phyloP scores from a whole-genome alignment of 75 land plant genomes.

The Adiantum capillusveneris region DNA sequence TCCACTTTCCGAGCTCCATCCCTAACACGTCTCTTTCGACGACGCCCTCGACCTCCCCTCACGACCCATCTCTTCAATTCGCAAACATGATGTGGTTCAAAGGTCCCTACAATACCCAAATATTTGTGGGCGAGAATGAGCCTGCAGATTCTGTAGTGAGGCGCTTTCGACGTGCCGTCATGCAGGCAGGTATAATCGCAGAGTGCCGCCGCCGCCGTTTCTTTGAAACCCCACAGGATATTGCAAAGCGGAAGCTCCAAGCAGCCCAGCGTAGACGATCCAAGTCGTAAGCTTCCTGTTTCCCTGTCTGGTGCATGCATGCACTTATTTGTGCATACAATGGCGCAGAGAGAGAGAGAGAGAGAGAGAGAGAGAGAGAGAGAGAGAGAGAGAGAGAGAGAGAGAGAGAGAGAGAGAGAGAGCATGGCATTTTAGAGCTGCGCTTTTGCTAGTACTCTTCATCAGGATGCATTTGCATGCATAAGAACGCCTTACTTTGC shows the following conservation, averaged over 20 bases:
- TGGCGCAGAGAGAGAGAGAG: no score
- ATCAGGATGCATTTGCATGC: no score
- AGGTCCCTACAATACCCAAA: conserved; percentile 32
- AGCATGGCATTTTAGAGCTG: no score
- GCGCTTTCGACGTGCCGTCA: conserved; percentile 42
- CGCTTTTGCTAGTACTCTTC: no score
- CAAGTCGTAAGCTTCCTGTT: conserved; percentile 7
- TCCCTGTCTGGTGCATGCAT: neutral
- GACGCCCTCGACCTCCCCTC: neutral
- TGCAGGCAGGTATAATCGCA: conserved; percentile 43
- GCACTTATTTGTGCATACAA: no score
- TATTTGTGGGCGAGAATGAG: conserved; percentile 49
- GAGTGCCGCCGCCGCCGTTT: conserved; percentile 48
- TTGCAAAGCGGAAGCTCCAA: conserved; percentile 37
- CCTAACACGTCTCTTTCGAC: neutral
- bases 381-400: no score
- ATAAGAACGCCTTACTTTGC: no score
- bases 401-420: no score
- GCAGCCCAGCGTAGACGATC: conserved; percentile 19
- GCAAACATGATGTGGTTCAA: conserved; percentile 29
- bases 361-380: no score
- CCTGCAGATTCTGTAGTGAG: conserved; percentile 39
- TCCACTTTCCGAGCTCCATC: neutral
- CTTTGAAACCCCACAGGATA: conserved; percentile 44
- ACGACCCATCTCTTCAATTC: conserved; percentile 24